A percentile compares a stretch with the other conserved stretches of the same genome.
Conservation (phyloP, 192 early-diverging fungal genomes). For the Coemansia guatemalensis region DNA sequence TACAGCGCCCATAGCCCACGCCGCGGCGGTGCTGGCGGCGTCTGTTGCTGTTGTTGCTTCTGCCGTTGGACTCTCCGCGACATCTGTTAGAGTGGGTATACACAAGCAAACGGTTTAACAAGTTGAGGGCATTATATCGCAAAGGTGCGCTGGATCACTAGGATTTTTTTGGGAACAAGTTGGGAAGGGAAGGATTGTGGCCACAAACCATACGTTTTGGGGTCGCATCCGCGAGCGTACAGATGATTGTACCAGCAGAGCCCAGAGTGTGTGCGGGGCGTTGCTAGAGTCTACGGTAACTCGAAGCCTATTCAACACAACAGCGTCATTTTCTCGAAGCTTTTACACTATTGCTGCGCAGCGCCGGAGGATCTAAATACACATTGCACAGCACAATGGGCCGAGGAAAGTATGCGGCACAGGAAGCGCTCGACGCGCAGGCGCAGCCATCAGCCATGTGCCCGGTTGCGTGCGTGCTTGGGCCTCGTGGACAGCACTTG, state of each 20-base stretch:
- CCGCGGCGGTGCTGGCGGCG: constrained; percentile 10
- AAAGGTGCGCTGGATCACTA: too few species aligned
- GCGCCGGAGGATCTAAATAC: neutral
- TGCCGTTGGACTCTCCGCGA: neutral
- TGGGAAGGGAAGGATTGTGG: neutral
- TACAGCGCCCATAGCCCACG: constrained; percentile 46
- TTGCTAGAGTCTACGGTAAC: neutral
- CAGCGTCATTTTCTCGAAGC: neutral
- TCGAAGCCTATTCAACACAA: neutral
- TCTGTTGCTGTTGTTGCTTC: neutral
- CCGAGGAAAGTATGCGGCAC: constrained; percentile 48
- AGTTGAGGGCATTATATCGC: too few species aligned
- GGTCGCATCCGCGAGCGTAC: neutral
- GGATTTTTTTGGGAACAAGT: neutral
- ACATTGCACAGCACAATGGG: constrained; percentile 25
- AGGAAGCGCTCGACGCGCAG: constrained; percentile 41
- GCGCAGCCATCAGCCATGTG: constrained; percentile 33
- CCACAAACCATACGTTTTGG: constrained; percentile 1
- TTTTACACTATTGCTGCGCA: neutral
- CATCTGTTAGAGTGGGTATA: constrained; percentile 1
- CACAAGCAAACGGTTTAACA: too few species aligned
- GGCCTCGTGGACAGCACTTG: constrained; percentile 70
- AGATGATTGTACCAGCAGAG: neutral
- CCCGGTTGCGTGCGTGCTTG: constrained; percentile 61
- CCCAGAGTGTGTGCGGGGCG: neutral